Conservation (phyloP, 495 filamentous ascomycete species). For the Aspergillus avenaceus region DNA sequence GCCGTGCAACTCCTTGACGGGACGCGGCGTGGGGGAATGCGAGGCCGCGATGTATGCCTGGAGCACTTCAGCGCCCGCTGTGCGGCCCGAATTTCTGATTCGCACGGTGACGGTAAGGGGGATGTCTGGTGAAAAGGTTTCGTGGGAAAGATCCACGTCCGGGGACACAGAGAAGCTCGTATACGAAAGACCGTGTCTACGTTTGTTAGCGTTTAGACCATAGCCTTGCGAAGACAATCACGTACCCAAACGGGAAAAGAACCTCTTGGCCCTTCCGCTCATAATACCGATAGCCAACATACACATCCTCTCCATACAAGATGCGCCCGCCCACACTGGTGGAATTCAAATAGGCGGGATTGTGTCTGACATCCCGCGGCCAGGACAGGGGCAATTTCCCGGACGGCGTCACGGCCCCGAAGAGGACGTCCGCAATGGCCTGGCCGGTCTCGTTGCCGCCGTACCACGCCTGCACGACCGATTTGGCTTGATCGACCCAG, state of each 20-base stretch:
- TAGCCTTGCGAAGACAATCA: neutral
- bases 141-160: conserved; percentile 29
- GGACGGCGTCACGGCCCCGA: conserved; percentile 51
- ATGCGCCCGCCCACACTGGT: conserved; percentile 62
- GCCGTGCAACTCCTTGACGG: conserved; percentile 47
- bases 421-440: conserved; percentile 52
- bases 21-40: conserved; percentile 33
- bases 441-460: conserved; percentile 56
- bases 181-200: conserved; percentile 58
- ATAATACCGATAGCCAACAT: conserved; percentile 74
- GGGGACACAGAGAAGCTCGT: conserved; percentile 56
- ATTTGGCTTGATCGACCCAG: conserved; percentile 62
- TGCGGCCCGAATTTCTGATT: conserved; percentile 48
- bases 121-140: conserved; percentile 51
- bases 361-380: conserved; percentile 58
- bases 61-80: conserved; percentile 62
- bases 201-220: conserved; percentile 27
- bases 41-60: conserved; percentile 65
- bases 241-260: conserved; percentile 21
- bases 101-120: conserved; percentile 48
- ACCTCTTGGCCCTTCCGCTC: conserved; percentile 57
- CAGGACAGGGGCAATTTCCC: conserved; percentile 54
- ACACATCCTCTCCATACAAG: conserved; percentile 68
- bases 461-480: conserved; percentile 67
- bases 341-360: conserved; percentile 64